Percentiles rank a stretch among this genome's conserved stretches.
phyloP scores from a whole-genome alignment of 257 asterid genomes.

The Dorcoceras hygrometricum region DNA sequence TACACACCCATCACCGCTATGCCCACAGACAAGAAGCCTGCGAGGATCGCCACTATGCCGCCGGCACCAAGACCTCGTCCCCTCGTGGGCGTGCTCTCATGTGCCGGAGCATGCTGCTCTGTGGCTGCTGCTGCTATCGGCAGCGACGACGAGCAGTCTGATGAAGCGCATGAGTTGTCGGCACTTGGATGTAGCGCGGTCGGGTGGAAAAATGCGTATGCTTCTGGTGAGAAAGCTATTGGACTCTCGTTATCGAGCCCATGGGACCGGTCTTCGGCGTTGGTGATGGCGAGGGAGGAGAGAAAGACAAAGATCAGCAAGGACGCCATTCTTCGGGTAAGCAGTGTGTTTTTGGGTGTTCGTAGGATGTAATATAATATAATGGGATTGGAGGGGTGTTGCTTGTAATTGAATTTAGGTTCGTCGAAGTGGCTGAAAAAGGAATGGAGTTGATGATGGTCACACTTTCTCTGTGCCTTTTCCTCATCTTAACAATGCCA shows the following conservation, averaged over 20 bases:
- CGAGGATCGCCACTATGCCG: conserved; percentile 31
- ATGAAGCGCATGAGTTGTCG: conserved; percentile 18
- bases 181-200: conserved; percentile 20
- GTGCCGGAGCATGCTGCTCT: conserved; percentile 40
- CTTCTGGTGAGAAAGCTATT: conserved; percentile 34
- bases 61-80: conserved; percentile 27
- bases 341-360: conserved; percentile 12
- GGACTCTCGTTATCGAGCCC: conserved; percentile 33
- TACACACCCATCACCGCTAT: conserved; percentile 37
- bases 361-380: conserved; percentile 14
- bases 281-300: conserved; percentile 20
- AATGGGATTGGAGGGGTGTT: conserved; percentile 16
- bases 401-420: conserved; percentile 11
- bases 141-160: conserved; percentile 23
- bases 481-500: conserved; percentile 1
- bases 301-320: conserved; percentile 23
- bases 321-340: conserved; percentile 26
- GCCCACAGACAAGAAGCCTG: conserved; percentile 32
- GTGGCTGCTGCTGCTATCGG: conserved; percentile 43
- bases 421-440: conserved; percentile 18
- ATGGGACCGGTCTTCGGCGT: conserved; percentile 37
- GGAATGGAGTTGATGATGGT: conserved; percentile 23
- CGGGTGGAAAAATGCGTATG: conserved; percentile 46
- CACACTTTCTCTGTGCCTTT: conserved; percentile 28
- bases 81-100: conserved; percentile 17